These are phyloP conservation scores for Phalaenopsis hybrid DNA, from an alignment of 116 monocot species.

Conservation along the genomic window DNA sequence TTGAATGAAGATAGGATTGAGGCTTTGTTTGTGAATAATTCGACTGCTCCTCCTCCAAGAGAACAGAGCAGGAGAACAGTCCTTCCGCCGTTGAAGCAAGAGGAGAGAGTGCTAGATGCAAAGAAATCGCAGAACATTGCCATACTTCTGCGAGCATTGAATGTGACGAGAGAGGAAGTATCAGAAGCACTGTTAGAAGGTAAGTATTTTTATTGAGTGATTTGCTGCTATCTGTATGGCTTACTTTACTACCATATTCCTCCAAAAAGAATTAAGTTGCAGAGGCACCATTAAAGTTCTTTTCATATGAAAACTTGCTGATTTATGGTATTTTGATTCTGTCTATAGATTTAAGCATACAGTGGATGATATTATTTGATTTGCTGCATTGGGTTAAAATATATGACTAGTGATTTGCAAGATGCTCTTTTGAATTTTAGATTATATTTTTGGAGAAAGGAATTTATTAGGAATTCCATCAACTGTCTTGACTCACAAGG, in stretches of 20 bases:
- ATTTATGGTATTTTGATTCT: not conserved
- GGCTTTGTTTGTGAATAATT: conserved; percentile 62
- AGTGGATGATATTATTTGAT: not conserved
- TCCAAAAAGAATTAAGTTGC: not conserved
- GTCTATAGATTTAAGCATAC: not conserved
- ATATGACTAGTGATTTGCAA: not conserved
- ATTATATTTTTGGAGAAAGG: not conserved
- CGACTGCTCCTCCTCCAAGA: conserved; percentile 22
- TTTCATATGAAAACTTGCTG: not conserved
- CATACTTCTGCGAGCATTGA: conserved; percentile 75
- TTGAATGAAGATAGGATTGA: conserved; percentile 89
- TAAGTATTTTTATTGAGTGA: conserved; percentile 17
- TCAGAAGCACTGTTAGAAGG: conserved; percentile 81
- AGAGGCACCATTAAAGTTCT: not conserved
- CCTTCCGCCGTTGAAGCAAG: conserved; percentile 39
- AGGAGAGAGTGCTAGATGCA: conserved; percentile 74
- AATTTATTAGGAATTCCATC: no score
- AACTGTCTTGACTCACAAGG: no score
- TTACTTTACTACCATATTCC: not conserved
- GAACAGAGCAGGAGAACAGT: conserved; percentile 23
- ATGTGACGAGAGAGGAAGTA: conserved; percentile 89
- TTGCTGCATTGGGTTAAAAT: no score
- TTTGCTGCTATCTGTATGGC: not conserved
- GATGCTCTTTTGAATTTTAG: not conserved
- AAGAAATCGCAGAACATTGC: conserved; percentile 98